Percentiles rank a stretch among this genome's conserved stretches.
phyloP scores from a whole-genome alignment of 495 filamentous ascomycete genomes.

The Aspergillus funiculosus region DNA sequence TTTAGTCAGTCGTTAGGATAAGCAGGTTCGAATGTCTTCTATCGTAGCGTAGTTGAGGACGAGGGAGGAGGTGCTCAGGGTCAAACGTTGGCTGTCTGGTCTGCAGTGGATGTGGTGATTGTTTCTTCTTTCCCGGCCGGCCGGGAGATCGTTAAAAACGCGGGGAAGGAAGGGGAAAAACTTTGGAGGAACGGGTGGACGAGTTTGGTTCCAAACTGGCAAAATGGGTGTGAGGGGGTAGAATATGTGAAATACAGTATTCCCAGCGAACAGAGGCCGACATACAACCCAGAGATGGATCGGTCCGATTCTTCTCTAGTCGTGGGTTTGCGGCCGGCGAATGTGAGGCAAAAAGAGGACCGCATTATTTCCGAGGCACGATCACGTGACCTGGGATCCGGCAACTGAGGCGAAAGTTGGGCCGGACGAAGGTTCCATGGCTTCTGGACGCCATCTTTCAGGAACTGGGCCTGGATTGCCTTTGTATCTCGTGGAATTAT shows the following conservation, averaged over 20 bases:
- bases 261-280: too few species aligned
- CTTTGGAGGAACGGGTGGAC: neutral
- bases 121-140: slow-evolving; percentile 3
- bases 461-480: neutral
- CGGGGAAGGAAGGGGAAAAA: slow-evolving; percentile 6
- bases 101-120: neutral
- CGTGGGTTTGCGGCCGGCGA: neutral
- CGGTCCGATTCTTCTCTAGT: too few species aligned
- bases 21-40: neutral
- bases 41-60: neutral
- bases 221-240: neutral
- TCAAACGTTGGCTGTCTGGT: neutral
- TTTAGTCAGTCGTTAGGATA: neutral
- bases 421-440: neutral
- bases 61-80: neutral
- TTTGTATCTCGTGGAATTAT: too few species aligned
- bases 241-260: too few species aligned
- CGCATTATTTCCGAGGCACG: slow-evolving; percentile 15
- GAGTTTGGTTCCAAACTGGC: neutral
- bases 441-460: neutral
- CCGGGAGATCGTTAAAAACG: slow-evolving; percentile 4
- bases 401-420: slow-evolving; percentile 2
- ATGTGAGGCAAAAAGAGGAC: slow-evolving; percentile 20
- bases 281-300: too few species aligned
- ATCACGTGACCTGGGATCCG: slow-evolving; percentile 27